Conservation (phyloP, 2,329 filamentous ascomycete species). For the Trichoderma atroviride region DNA sequence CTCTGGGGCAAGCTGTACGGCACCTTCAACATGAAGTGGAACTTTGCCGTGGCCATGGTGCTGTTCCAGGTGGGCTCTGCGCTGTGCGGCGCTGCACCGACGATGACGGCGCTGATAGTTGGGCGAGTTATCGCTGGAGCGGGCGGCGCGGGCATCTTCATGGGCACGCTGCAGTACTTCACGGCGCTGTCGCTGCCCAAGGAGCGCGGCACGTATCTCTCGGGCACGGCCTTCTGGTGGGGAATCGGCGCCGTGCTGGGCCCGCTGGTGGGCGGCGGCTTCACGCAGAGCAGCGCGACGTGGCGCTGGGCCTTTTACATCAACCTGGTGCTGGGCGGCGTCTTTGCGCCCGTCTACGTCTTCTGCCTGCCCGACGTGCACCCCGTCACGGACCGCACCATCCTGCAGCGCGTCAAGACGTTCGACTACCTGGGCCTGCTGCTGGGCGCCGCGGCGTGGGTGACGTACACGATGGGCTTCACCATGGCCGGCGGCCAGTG, state of each 20-base stretch:
- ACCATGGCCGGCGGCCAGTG: slow-evolving; percentile 52
- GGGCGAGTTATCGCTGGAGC: slow-evolving; percentile 48
- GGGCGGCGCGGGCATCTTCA: slow-evolving; percentile 47
- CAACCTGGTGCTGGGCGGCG: slow-evolving; percentile 48
- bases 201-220: slow-evolving; percentile 35
- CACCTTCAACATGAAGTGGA: slow-evolving; percentile 50
- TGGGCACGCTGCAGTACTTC: slow-evolving; percentile 31
- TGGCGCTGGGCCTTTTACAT: slow-evolving; percentile 49
- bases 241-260: slow-evolving; percentile 40
- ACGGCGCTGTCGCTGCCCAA: slow-evolving; percentile 32
- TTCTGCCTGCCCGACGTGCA: slow-evolving; percentile 16
- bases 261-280: slow-evolving; percentile 47
- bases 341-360: slow-evolving; percentile 18
- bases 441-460: slow-evolving; percentile 2
- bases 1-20: slow-evolving; percentile 44
- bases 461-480: slow-evolving; percentile 47
- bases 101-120: slow-evolving; percentile 49
- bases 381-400: slow-evolving; percentile 5
- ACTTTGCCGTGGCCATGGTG: slow-evolving; percentile 35
- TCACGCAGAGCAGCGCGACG: slow-evolving; percentile 33
- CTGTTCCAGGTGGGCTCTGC: slow-evolving; percentile 38
- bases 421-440: slow-evolving; percentile 42
- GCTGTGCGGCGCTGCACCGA: slow-evolving; percentile 47
- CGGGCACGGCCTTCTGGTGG: slow-evolving; percentile 29
- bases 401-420: slow-evolving; percentile 34